Evolutionary conservation across 2,329 filamentous ascomycete genomes (phyloP).

Genomic region (Phaeosphaeriaceae sp.): DNA sequence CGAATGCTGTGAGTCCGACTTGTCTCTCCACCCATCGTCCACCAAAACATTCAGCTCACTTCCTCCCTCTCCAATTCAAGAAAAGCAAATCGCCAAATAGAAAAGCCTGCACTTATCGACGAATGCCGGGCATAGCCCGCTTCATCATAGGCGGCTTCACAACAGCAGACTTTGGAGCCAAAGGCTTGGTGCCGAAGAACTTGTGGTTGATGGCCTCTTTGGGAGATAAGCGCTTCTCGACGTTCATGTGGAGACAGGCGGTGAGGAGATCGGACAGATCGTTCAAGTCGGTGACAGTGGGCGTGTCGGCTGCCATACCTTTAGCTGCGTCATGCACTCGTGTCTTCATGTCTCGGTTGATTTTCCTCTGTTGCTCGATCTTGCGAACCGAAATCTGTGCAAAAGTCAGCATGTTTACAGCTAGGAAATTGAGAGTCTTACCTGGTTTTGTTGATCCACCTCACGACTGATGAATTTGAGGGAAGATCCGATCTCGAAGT

Average conservation of each 20-base stretch:
- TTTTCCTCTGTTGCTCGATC: slow-evolving; percentile 69
- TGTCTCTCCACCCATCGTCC: not conserved
- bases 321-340: slow-evolving; percentile 75
- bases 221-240: slow-evolving; percentile 89
- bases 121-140: slow-evolving; percentile 20
- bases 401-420: slow-evolving; percentile 14
- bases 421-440: slow-evolving; percentile 16
- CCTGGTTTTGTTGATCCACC: slow-evolving; percentile 63
- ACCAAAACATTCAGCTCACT: not conserved
- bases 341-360: slow-evolving; percentile 73
- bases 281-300: slow-evolving; percentile 77
- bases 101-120: slow-evolving; percentile 18
- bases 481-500: slow-evolving; percentile 57
- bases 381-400: slow-evolving; percentile 71
- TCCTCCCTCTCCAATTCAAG: not conserved
- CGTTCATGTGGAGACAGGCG: slow-evolving; percentile 86
- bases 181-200: slow-evolving; percentile 69
- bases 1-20: not conserved
- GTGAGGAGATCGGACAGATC: slow-evolving; percentile 88
- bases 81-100: slow-evolving; percentile 6
- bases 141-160: slow-evolving; percentile 37
- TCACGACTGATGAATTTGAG: slow-evolving; percentile 81
- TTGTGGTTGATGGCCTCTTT: slow-evolving; percentile 86
- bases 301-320: slow-evolving; percentile 69
- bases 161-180: slow-evolving; percentile 30